Percentiles rank a stretch among this genome's conserved stretches.
These are phyloP conservation scores for Penicillium digitatum DNA, from an alignment of 2,329 filamentous ascomycete species.

Conservation along the genomic window DNA sequence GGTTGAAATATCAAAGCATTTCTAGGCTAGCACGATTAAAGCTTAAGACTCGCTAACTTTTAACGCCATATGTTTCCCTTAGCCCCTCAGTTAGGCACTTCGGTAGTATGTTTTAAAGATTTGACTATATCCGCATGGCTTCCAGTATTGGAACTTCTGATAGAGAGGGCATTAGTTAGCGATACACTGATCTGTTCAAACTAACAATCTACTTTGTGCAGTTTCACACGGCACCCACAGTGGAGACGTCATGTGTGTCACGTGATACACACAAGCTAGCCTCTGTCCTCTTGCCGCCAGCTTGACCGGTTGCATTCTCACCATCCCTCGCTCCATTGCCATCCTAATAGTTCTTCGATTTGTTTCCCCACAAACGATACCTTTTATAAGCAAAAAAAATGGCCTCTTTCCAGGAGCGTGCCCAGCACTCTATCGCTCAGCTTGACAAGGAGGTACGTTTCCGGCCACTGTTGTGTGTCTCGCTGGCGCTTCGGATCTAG, in stretches of 20 bases:
- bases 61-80: background rate
- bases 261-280: constrained; percentile 20
- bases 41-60: background rate
- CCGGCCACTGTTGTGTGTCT: constrained; percentile 21
- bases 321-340: constrained; percentile 24
- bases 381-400: constrained; percentile 26
- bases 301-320: constrained; percentile 25
- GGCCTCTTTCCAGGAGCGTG: constrained; percentile 57
- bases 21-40: background rate
- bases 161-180: background rate
- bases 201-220: background rate
- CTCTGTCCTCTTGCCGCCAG: constrained; percentile 19
- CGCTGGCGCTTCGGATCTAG: constrained; percentile 20
- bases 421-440: constrained; percentile 61
- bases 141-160: background rate
- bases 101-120: background rate
- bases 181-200: background rate
- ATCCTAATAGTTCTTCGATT: constrained; percentile 7
- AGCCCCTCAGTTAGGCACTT: background rate
- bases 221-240: background rate
- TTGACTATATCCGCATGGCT: background rate
- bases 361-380: constrained; percentile 3
- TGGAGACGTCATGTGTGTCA: constrained; percentile 22
- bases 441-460: constrained; percentile 63
- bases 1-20: too few species aligned